Conservation (phyloP, 2,329 filamentous ascomycete species). For the Triangularia setosa region DNA sequence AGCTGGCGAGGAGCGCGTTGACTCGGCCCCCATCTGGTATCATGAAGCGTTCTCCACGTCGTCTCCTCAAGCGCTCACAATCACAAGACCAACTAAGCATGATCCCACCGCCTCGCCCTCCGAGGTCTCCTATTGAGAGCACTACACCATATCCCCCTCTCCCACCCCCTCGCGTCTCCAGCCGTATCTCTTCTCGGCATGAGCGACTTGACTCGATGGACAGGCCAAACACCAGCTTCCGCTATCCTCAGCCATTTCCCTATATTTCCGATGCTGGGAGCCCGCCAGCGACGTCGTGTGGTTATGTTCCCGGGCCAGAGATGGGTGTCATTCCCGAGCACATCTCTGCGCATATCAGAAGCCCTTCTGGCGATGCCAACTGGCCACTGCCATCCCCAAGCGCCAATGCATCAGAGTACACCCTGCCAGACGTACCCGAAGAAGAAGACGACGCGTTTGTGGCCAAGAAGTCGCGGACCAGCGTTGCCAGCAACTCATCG, state of each 20-base stretch:
- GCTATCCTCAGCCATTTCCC: slow-evolving; percentile 41
- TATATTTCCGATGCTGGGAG: slow-evolving; percentile 24
- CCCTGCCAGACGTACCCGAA: slow-evolving; percentile 58
- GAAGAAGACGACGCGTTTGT: slow-evolving; percentile 52
- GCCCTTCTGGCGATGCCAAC: slow-evolving; percentile 38
- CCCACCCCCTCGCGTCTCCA: slow-evolving; percentile 53
- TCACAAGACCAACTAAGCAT: slow-evolving; percentile 49
- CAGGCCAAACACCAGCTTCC: slow-evolving; percentile 44
- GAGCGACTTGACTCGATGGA: slow-evolving; percentile 43
- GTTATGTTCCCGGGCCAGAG: slow-evolving; percentile 29
- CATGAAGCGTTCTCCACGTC: slow-evolving; percentile 31
- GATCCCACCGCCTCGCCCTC: slow-evolving; percentile 45
- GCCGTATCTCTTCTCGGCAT: slow-evolving; percentile 46
- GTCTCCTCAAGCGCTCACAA: slow-evolving; percentile 40
- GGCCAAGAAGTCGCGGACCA: slow-evolving; percentile 39
- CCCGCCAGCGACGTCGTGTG: slow-evolving; percentile 28
- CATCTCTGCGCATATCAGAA: slow-evolving; percentile 38
- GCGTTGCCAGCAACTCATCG: slow-evolving; percentile 48
- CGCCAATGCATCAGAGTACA: slow-evolving; percentile 37
- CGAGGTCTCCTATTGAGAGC: slow-evolving; percentile 42
- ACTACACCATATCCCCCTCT: slow-evolving; percentile 36
- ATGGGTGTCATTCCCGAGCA: slow-evolving; percentile 26
- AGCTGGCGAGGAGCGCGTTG: slow-evolving; percentile 21
- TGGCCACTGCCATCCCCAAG: slow-evolving; percentile 42
- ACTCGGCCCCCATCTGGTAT: slow-evolving; percentile 28